A percentile compares a stretch with the other conserved stretches of the same genome.
phyloP scores from a whole-genome alignment of 2,329 filamentous ascomycete species.

The Colletotrichum sp. region DNA sequence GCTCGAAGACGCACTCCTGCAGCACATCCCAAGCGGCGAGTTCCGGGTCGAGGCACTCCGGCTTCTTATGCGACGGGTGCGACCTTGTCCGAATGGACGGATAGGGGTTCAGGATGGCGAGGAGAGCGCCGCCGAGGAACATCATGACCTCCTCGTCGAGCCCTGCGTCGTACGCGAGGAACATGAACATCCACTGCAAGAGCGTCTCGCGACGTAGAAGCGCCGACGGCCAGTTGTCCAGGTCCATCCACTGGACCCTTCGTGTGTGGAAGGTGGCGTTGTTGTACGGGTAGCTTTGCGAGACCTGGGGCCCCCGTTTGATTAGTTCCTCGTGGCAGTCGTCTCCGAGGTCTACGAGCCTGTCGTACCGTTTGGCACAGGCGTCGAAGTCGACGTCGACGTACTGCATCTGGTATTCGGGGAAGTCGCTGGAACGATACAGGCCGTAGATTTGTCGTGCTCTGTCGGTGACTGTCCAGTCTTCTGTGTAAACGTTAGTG shows the following conservation, averaged over 20 bases:
- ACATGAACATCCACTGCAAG: not conserved
- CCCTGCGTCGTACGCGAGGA: constrained; percentile 5
- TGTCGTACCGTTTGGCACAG: not conserved
- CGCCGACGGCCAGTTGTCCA: not conserved
- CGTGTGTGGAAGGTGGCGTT: not conserved
- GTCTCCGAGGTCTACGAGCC: not conserved
- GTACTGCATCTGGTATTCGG: not conserved
- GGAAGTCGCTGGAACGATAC: not conserved
- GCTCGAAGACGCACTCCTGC: constrained; percentile 10
- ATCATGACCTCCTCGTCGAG: constrained; percentile 11
- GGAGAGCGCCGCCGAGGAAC: not conserved
- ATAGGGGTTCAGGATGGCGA: constrained; percentile 16
- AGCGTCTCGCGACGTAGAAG: not conserved
- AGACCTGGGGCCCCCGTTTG: not conserved
- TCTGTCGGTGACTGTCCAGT: not conserved
- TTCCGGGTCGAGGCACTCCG: not conserved
- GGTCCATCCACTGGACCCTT: not conserved
- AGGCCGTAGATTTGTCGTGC: not conserved
- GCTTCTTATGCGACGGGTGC: not conserved
- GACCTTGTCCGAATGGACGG: not conserved
- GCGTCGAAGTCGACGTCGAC: not conserved
- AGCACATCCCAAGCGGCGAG: not conserved
- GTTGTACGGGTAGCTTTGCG: not conserved
- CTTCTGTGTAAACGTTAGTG: not conserved
- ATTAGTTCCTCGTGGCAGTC: not conserved